Base-by-base conservation (phyloP, 2,329 filamentous ascomycete species). In the Colletotrichum zoysiae region DNA sequence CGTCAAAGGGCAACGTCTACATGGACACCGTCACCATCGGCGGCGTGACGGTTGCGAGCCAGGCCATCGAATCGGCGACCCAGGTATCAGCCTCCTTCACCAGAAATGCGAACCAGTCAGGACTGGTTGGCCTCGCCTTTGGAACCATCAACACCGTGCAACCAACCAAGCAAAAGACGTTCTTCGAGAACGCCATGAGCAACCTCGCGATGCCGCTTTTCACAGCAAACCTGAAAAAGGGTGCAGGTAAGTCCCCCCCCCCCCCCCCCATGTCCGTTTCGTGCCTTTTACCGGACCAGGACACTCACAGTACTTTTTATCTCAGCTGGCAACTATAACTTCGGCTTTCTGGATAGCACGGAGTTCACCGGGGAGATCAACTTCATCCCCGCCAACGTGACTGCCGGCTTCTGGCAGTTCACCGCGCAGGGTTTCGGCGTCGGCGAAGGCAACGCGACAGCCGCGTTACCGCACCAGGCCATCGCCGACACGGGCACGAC, bases 401-500 rank as follows among this genome's bases (percentile, higher is more conserved):
- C 82, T 57, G 78, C 88, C 38, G 90, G 90, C 18, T 91, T 88
- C 84, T 92, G 91, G 90, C 82, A 85, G 63, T 91, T 92, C 83
- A 87, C 84, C 33, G 83, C 87, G 20, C 82, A 84, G 40, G 87
- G 86, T 59, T 91, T 89, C 81, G 80, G 81, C 51, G 78, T 91
- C 70, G 89, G 89, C 64, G 64, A 72, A 33, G 53, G 48, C 60
- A 63, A 68, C 63, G 71, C 74, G 5, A 23, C 40, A 2, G 64
- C 59, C 9, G 71, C 74, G 3, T 53, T 70, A 9, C 72, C 76
- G 1, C 78, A 80, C 70, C 35, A 78, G n/a, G 86, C 85, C 75
- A 92, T 93, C 78, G 89, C 89, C 76, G 91, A 93, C 82, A 93
- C 91, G 2, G 92, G 91, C 65, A 93, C 91, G 67, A 91, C 90